Base-by-base conservation (phyloP, 2,329 filamentous ascomycete species). In the Tolypocladium inflatum region DNA sequence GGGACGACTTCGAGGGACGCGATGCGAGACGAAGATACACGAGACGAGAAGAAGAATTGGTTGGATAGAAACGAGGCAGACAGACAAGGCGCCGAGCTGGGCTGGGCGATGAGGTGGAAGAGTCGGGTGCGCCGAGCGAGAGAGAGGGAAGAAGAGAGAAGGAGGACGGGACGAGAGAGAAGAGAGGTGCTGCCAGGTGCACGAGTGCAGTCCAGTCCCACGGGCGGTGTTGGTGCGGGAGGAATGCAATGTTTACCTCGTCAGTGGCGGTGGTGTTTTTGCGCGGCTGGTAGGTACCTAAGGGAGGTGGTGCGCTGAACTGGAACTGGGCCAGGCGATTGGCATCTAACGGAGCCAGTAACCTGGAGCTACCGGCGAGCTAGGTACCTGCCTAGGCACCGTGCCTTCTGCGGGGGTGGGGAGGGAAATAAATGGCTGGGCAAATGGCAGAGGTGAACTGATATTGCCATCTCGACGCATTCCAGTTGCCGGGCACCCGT, bases 231-330 rank as follows among this genome's bases (percentile, higher is more conserved):
- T 56, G 57, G 57, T 58, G 57, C 50, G 54, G 57, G 55, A 37
- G 51, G 66, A 70, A 69, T 69, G 67, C 63, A 68, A 68, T 69
- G 61, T 67, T 67, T 65, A 66, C 63, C 43, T 55, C 30, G 17
- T n/a, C 55, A 59, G 60, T 55, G 61, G 60, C 54, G 57, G 64
- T 62, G 56, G 60, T 62, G 60, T 63, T 65, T 61, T 55, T 62
- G 42, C 52, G 63, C 63, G 64, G 66, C 62, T 68, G 66, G 62
- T 39, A n/a, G n/a, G n/a, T n/a, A n/a, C n/a, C n/a, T n/a, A 64
- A 63, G 63, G 65, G 62, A 66, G 63, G 57, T 52, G 2, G 21
- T 35, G 30, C 54, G 41, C 39, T 55, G 41, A n/a, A 61, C 57
- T 55, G 41, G 58, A 60, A 64, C 60, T 35, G 30, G 48, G 30